These are phyloP conservation scores for Fusarium oxysporum DNA, from an alignment of 2,329 filamentous ascomycete genomes.

Conservation along the genomic window DNA sequence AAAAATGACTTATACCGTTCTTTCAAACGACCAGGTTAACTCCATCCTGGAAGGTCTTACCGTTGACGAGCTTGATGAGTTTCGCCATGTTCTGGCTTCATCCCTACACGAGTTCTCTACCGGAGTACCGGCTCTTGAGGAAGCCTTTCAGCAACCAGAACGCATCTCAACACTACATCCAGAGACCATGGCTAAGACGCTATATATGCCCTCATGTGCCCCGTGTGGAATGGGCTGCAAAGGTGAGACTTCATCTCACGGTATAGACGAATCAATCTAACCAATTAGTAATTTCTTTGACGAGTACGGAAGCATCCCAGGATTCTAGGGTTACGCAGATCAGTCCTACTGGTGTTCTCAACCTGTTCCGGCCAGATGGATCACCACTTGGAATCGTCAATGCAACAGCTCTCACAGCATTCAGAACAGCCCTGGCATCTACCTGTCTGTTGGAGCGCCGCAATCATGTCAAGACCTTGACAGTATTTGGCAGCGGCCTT, in stretches of 20 bases:
- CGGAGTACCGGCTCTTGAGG: constrained; percentile 58
- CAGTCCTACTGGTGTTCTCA: constrained; percentile 73
- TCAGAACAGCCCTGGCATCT: constrained; percentile 80
- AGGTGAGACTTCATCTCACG: constrained; percentile 52
- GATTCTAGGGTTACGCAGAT: constrained; percentile 50
- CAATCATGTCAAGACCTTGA: constrained; percentile 76
- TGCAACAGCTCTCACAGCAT: constrained; percentile 80
- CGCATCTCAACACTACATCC: constrained; percentile 62
- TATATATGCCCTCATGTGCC: constrained; percentile 80
- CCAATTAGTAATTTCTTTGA: constrained; percentile 71
- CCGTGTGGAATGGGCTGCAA: constrained; percentile 75
- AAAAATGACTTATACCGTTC: constrained; percentile 67
- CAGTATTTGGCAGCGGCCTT: constrained; percentile 87
- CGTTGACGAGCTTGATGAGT: constrained; percentile 62
- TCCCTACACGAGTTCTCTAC: constrained; percentile 73
- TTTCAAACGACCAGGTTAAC: constrained; percentile 68
- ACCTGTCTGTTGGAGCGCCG: constrained; percentile 75
- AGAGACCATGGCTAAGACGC: constrained; percentile 66
- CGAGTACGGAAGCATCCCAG: constrained; percentile 53
- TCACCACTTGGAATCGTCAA: constrained; percentile 75
- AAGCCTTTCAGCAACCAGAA: constrained; percentile 66
- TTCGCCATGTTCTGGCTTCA: constrained; percentile 61
- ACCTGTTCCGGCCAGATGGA: constrained; percentile 73
- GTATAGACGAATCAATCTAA: constrained; percentile 5
- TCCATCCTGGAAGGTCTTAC: constrained; percentile 65